Base-by-base conservation (phyloP, 2,329 filamentous ascomycete species). In the Colletotrichum plurivorum region DNA sequence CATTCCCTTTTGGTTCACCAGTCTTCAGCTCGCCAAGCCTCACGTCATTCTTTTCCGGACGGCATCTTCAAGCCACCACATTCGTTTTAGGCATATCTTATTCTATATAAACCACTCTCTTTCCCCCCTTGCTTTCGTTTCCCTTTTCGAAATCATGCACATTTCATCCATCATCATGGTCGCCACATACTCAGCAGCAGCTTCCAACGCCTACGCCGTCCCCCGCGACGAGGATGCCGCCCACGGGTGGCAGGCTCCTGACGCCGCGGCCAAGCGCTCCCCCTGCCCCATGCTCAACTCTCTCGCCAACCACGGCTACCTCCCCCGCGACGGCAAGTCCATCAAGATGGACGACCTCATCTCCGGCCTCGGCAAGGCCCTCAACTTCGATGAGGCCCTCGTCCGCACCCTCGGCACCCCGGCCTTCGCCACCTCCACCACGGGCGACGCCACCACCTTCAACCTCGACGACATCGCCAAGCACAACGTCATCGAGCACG, bases 201-300 rank as follows among this genome's bases (percentile, higher is more conserved):
- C 31, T 55, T 25, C 25, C 49, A 36, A 55, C 52, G 43, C 22
- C 36, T 12, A 20, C 61, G 61, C 60, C 22, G 12, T 39, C 16
- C 48, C 56, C 36, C 59, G 57, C 46, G 57, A 52, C 48, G 53
- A 48, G 13, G 48, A 48, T 27, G 39, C 65, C 27, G 18, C 61
- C 27, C 55, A 55, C 62, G 54, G 55, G 41, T 69, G 62, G 61
- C 22, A 51, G 7, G 54, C 66, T 43, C 66, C 66, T n/a, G 62
- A 49, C 12, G 62, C 43, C 15, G 7, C 36, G 13, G 66, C 89
- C 1, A 92, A 91, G 48, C 69, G 73, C 12, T 57, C 64, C 9
- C 73, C 73, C 7, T 75, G 73, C 61, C 73, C 73, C 12, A 74
- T 75, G 73, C 62, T 74, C 16, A 75, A 75, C 64, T 72, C 73